Percentiles rank a stretch among this genome's conserved stretches.
Conservation (phyloP, 2,329 filamentous ascomycete species). For the Huntiella bhutanensis region DNA sequence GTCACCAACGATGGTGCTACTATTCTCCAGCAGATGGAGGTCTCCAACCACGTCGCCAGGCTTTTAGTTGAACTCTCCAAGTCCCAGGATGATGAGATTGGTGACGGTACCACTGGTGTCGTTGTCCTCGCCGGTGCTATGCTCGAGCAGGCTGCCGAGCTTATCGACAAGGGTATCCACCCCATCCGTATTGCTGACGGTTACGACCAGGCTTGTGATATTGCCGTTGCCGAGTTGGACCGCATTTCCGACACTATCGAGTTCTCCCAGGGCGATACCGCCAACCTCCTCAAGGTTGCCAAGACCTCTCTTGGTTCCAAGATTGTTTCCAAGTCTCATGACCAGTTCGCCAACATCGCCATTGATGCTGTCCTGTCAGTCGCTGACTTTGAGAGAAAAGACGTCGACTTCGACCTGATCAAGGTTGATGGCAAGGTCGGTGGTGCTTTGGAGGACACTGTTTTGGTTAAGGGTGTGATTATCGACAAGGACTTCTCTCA, state of each 20-base stretch:
- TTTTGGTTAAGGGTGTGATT: constrained; percentile 94
- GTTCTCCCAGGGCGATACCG: constrained; percentile 61
- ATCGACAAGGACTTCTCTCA: constrained; percentile 99
- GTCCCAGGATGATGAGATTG: constrained; percentile 97
- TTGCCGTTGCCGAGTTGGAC: constrained; percentile 82
- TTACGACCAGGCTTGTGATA: constrained; percentile 93
- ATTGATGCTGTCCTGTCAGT: constrained; percentile 94
- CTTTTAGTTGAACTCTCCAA: constrained; percentile 91
- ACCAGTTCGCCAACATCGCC: constrained; percentile 93
- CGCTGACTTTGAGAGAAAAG: constrained; percentile 84
- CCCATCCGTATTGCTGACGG: constrained; percentile 97
- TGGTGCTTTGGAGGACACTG: constrained; percentile 75
- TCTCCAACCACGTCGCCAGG: constrained; percentile 95
- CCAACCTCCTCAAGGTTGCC: constrained; percentile 83
- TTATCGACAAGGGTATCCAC: constrained; percentile 99
- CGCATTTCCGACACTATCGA: constrained; percentile 79
- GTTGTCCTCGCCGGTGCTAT: constrained; percentile 89
- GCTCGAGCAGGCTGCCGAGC: constrained; percentile 85
- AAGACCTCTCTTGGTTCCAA: constrained; percentile 94
- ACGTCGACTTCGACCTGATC: constrained; percentile 97
- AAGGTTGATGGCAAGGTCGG: constrained; percentile 98
- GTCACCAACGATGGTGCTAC: constrained; percentile 98
- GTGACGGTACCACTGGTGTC: constrained; percentile 93
- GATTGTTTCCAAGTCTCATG: constrained; percentile 96
- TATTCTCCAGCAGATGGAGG: constrained; percentile 96